Conservation (phyloP, 73 alveolate species). For the Paramecium octaurelia region DNA sequence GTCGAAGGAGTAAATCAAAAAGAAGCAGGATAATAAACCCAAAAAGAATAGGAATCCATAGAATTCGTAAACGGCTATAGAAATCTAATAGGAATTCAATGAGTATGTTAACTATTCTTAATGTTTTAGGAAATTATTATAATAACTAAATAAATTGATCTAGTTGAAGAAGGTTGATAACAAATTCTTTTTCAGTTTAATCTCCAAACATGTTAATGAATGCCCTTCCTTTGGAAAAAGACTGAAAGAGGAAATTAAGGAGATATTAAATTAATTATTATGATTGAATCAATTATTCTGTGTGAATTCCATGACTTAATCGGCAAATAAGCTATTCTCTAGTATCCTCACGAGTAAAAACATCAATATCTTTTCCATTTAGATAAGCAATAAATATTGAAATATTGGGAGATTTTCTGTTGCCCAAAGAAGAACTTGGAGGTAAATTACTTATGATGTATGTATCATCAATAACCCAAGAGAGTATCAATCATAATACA, state of each 20-base stretch:
- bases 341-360: slow-evolving; percentile 24
- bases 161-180: not conserved
- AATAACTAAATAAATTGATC: not conserved
- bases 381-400: not conserved
- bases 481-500: not conserved
- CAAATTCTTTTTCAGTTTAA: not conserved
- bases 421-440: slow-evolving; percentile 25
- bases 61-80: not conserved
- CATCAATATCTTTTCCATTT: not conserved
- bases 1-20: not conserved
- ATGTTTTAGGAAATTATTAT: not conserved
- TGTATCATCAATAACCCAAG: not conserved
- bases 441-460: slow-evolving; percentile 40
- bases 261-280: slow-evolving; percentile 11
- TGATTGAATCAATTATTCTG: slow-evolving; percentile 28
- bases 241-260: not conserved
- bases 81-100: not conserved
- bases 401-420: not conserved
- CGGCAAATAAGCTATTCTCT: not conserved
- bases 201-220: slow-evolving; percentile 7
- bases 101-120: not conserved
- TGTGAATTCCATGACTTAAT: slow-evolving; percentile 31
- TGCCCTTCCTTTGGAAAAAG: slow-evolving; percentile 12
- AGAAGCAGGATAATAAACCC: not conserved
- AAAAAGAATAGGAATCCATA: not conserved